phyloP scores from a whole-genome alignment of 768 basidiomycete species.

The Panus rudis region DNA sequence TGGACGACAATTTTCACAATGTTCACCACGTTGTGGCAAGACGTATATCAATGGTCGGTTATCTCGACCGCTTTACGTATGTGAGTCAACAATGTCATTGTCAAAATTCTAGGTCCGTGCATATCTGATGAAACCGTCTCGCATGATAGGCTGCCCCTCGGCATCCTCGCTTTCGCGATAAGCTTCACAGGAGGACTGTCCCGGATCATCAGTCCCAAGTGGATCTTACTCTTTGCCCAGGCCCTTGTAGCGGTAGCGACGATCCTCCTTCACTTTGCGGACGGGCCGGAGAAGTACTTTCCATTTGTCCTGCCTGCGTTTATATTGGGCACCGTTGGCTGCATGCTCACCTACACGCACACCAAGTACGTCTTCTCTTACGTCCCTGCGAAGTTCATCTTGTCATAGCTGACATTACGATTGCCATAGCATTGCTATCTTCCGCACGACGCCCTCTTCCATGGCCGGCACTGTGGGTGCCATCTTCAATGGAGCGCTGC shows the following conservation, averaged over 20 bases:
- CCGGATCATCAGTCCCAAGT: conserved; percentile 32
- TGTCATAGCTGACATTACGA: neutral
- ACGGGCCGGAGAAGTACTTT: conserved; percentile 39
- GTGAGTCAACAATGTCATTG: conserved; percentile 18
- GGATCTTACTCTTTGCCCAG: conserved; percentile 38
- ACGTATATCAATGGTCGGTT: conserved; percentile 27
- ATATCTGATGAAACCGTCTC: neutral
- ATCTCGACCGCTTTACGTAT: conserved; percentile 34
- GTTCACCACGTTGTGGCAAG: conserved; percentile 30
- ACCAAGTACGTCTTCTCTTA: conserved; percentile 33
- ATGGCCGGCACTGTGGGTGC: conserved; percentile 50
- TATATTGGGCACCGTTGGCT: conserved; percentile 38
- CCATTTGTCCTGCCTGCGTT: conserved; percentile 42
- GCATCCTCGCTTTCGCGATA: conserved; percentile 29
- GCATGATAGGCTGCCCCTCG: conserved; percentile 30
- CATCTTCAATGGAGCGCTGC: conserved; percentile 47
- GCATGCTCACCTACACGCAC: conserved; percentile 38
- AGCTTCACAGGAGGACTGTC: conserved; percentile 34
- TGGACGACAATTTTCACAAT: conserved; percentile 29
- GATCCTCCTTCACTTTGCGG: conserved; percentile 34
- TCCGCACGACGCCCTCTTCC: conserved; percentile 39
- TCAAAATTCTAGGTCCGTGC: neutral
- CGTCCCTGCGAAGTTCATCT: neutral
- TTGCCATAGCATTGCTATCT: conserved; percentile 38
- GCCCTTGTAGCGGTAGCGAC: conserved; percentile 31